phyloP scores from a whole-genome alignment of 2,329 filamentous ascomycete genomes.

The Acephala macrosclerotiorum region DNA sequence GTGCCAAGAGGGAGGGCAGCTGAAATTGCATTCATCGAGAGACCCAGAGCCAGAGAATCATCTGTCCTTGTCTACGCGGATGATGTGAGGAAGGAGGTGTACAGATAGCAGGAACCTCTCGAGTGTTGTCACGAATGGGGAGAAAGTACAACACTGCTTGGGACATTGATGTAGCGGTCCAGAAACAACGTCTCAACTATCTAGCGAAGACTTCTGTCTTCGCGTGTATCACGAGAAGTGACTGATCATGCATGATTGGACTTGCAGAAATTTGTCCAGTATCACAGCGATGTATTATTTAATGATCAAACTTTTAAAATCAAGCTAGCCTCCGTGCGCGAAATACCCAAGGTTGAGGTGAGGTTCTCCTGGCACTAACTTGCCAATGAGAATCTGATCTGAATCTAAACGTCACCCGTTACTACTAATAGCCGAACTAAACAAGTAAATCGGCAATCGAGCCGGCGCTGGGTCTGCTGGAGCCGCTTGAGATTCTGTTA shows the following conservation, averaged over 20 bases:
- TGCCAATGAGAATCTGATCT: too few relatives aligned
- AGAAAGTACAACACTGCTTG: too few relatives aligned
- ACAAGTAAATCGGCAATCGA: background rate
- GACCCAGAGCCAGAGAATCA: conserved; percentile 39
- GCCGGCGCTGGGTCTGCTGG: background rate
- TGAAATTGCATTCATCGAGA: conserved; percentile 40
- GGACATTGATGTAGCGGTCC: too few relatives aligned
- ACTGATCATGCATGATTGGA: background rate
- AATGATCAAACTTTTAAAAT: background rate
- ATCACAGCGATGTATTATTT: background rate
- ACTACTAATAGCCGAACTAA: background rate
- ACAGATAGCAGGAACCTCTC: conserved; percentile 33
- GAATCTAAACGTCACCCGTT: background rate
- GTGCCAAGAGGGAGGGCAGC: conserved; percentile 29
- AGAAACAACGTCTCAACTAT: too few relatives aligned
- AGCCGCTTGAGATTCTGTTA: background rate
- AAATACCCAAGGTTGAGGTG: background rate
- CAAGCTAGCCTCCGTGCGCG: background rate
- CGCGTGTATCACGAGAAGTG: background rate
- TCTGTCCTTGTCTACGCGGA: conserved; percentile 43
- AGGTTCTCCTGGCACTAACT: background rate
- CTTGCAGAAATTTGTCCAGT: background rate
- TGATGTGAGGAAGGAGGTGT: conserved; percentile 41
- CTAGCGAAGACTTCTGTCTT: too few relatives aligned
- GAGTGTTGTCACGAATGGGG: background rate